A percentile compares a stretch with the other conserved stretches of the same genome.
Conservation (phyloP, 2,329 filamentous ascomycete species). For the Parascedosporium putredinis region DNA sequence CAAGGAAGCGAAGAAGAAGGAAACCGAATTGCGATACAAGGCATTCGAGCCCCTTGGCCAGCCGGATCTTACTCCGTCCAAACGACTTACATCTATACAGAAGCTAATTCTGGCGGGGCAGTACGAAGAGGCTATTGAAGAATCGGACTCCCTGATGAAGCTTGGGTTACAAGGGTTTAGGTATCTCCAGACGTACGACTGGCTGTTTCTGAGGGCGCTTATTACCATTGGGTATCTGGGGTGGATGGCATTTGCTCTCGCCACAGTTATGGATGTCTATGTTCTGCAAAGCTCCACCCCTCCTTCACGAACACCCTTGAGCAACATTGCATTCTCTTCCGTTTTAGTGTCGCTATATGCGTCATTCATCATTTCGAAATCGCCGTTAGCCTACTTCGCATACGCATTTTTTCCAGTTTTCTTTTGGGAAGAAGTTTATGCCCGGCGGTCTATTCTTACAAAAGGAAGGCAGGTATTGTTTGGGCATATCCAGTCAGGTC, state of each 20-base stretch:
- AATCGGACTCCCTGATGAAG: constrained; percentile 67
- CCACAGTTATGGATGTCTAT: constrained; percentile 79
- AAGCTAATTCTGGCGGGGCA: constrained; percentile 53
- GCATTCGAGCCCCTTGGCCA: constrained; percentile 64
- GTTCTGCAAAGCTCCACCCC: constrained; percentile 63
- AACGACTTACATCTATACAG: constrained; percentile 58
- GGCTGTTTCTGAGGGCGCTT: constrained; percentile 84
- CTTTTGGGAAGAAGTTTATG: constrained; percentile 95
- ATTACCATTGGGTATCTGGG: constrained; percentile 87
- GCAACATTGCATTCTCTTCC: constrained; percentile 61
- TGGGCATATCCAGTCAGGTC: constrained; percentile 51
- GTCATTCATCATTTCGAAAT: constrained; percentile 68
- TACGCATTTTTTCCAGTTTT: constrained; percentile 87
- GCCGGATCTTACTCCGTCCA: constrained; percentile 50
- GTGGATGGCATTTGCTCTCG: constrained; percentile 89
- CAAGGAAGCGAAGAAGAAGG: constrained; percentile 78
- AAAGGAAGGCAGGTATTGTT: constrained; percentile 61
- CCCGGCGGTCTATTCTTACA: constrained; percentile 57
- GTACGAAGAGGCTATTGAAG: constrained; percentile 67
- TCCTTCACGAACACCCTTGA: constrained; percentile 50
- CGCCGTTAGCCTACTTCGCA: constrained; percentile 74
- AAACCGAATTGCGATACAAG: constrained; percentile 63
- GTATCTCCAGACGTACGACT: constrained; percentile 97
- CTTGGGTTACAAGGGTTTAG: constrained; percentile 71
- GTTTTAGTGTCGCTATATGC: constrained; percentile 66